phyloP scores from a whole-genome alignment of 192 early-diverging fungal genomes.

The Podila clonocystis region DNA sequence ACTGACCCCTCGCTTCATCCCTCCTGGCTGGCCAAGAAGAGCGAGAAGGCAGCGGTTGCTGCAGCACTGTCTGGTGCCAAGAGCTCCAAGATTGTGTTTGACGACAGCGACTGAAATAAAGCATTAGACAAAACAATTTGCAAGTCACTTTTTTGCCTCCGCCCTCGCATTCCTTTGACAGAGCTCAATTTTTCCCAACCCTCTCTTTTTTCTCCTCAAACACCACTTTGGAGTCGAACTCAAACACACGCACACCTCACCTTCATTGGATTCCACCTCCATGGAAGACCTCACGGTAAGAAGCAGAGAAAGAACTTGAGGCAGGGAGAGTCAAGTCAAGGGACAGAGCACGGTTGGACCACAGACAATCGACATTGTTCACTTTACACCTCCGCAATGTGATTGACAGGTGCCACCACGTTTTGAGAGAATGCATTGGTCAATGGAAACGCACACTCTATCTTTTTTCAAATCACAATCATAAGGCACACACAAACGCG shows the following conservation, averaged over 20 bases:
- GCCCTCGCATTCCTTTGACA: background rate
- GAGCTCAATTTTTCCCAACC: background rate
- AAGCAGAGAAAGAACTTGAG: background rate
- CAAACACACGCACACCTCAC: background rate
- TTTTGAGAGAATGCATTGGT: too few relatives aligned
- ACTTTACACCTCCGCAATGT: too few relatives aligned
- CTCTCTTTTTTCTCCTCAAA: background rate
- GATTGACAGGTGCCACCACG: too few relatives aligned
- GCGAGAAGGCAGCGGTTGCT: constrained; percentile 50
- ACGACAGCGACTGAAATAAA: constrained; percentile 41
- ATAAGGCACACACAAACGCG: too few relatives aligned
- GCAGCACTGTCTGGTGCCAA: constrained; percentile 54
- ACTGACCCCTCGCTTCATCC: constrained; percentile 45
- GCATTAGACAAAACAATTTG: background rate
- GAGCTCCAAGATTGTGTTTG: constrained; percentile 61
- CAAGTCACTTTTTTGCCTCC: background rate
- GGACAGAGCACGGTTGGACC: too few relatives aligned
- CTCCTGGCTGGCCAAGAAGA: constrained; percentile 52
- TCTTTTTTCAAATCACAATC: too few relatives aligned
- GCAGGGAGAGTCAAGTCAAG: background rate
- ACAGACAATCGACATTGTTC: too few relatives aligned
- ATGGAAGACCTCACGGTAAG: constrained; percentile 50
- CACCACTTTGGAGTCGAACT: constrained; percentile 2
- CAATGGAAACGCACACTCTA: too few relatives aligned
- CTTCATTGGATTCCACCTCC: background rate